Conservation (phyloP, 2,329 filamentous ascomycete species). For the Sclerotinia minor region DNA sequence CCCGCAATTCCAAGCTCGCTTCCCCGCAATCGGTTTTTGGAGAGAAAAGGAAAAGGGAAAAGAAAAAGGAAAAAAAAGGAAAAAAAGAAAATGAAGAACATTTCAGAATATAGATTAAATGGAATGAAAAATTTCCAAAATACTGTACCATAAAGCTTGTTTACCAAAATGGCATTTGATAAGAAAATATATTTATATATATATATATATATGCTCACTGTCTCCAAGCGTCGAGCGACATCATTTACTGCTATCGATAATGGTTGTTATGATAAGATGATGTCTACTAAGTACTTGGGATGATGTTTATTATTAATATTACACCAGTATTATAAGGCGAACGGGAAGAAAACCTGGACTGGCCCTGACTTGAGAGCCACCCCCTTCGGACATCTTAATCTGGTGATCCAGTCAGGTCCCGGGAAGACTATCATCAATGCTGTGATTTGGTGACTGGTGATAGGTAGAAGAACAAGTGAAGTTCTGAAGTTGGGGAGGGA, state of each 20-base stretch:
- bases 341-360: neutral
- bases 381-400: slow-evolving; percentile 1
- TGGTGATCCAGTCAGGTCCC: neutral
- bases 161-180: neutral
- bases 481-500: too few species aligned
- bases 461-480: neutral
- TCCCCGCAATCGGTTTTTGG: slow-evolving; percentile 20
- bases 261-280: too few species aligned
- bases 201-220: too few species aligned
- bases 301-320: neutral
- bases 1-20: slow-evolving; percentile 20
- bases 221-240: neutral
- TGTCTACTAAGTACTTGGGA: neutral
- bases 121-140: neutral
- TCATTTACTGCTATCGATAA: neutral
- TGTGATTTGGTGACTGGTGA: neutral
- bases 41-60: neutral
- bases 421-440: neutral
- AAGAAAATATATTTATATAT: too few species aligned
- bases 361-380: neutral
- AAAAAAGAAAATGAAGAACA: too few species aligned
- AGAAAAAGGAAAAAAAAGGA: too few species aligned
- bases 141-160: neutral
- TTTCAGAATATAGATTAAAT: neutral
- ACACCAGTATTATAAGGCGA: neutral